These are phyloP conservation scores for Leucocoprinus leucothites DNA, from an alignment of 768 basidiomycete species.

Conservation along the genomic window DNA sequence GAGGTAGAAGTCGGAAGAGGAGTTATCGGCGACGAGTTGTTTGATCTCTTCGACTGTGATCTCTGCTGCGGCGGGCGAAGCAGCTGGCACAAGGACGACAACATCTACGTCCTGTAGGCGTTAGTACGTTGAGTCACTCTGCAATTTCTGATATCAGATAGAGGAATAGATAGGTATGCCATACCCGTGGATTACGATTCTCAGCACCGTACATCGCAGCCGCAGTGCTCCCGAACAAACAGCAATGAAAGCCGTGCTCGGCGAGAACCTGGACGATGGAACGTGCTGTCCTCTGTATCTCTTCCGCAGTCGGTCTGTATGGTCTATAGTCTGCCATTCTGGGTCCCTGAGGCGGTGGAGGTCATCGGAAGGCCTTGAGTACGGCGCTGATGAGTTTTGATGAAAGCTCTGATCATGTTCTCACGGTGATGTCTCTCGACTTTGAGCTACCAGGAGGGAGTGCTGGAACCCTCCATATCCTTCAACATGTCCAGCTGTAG, in stretches of 20 bases:
- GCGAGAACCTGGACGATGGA: slow-evolving; percentile 23
- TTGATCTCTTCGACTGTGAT: slow-evolving; percentile 37
- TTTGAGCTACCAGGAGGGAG: no score
- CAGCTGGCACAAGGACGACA: slow-evolving; percentile 27
- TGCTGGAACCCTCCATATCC: no score
- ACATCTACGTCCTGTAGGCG: slow-evolving; percentile 43
- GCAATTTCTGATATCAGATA: slow-evolving; percentile 6
- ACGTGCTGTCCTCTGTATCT: slow-evolving; percentile 24
- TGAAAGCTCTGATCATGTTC: no score
- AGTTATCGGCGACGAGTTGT: slow-evolving; percentile 23
- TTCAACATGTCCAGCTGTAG: no score
- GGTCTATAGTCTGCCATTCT: background rate
- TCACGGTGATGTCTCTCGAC: no score
- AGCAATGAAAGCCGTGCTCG: slow-evolving; percentile 25
- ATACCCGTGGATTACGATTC: slow-evolving; percentile 31
- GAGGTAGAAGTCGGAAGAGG: slow-evolving; percentile 33
- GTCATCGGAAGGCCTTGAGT: no score
- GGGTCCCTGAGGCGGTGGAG: no score
- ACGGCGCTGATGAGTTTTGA: no score
- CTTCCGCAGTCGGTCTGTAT: slow-evolving; percentile 12
- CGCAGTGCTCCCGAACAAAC: slow-evolving; percentile 38
- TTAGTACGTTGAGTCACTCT: slow-evolving; percentile 12
- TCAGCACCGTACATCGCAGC: slow-evolving; percentile 35
- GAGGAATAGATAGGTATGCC: slow-evolving; percentile 14
- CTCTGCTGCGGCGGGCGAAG: background rate